These are phyloP conservation scores for Hymenoscyphus albidus DNA, from an alignment of 2,329 filamentous ascomycete genomes.

Conservation along the genomic window DNA sequence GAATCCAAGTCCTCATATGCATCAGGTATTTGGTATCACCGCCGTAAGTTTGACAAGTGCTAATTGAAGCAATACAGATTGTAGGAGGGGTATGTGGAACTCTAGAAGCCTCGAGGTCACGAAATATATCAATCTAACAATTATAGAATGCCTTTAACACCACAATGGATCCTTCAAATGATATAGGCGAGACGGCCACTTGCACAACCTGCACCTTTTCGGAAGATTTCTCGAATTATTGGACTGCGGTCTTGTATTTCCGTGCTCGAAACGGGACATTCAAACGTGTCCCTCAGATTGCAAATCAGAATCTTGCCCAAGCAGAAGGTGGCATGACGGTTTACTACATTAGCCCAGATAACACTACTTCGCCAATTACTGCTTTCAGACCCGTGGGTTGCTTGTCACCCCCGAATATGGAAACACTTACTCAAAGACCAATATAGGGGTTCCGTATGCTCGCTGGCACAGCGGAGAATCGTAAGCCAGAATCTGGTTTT, in stretches of 20 bases:
- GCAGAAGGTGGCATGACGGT: slow-evolving; percentile 13
- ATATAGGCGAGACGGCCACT: slow-evolving; percentile 2
- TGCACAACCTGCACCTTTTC: slow-evolving; percentile 13
- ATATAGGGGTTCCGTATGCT: slow-evolving; percentile 11
- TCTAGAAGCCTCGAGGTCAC: neutral
- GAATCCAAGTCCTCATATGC: slow-evolving; percentile 8
- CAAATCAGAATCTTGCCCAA: slow-evolving; percentile 6
- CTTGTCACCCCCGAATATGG: neutral
- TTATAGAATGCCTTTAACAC: slow-evolving; percentile 8
- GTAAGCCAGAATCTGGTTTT: slow-evolving; percentile 4
- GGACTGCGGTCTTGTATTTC: slow-evolving; percentile 14
- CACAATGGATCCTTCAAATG: slow-evolving; percentile 4
- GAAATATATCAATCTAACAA: neutral
- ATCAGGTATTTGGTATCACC: slow-evolving; percentile 3
- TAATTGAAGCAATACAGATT: neutral
- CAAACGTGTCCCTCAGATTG: slow-evolving; percentile 10
- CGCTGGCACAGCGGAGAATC: slow-evolving; percentile 6
- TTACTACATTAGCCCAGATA: slow-evolving; percentile 10
- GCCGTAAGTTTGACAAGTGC: neutral
- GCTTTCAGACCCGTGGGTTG: slow-evolving; percentile 3
- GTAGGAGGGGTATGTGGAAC: slow-evolving; percentile 8
- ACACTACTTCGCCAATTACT: neutral
- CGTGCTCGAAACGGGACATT: slow-evolving; percentile 12
- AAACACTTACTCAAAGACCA: neutral
- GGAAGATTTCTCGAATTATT: slow-evolving; percentile 14